Evolutionary conservation across 129 eudicot genomes (phyloP), one percentile per base, ranked within the genome.

Genomic region (Pittosporum tobira): DNA sequence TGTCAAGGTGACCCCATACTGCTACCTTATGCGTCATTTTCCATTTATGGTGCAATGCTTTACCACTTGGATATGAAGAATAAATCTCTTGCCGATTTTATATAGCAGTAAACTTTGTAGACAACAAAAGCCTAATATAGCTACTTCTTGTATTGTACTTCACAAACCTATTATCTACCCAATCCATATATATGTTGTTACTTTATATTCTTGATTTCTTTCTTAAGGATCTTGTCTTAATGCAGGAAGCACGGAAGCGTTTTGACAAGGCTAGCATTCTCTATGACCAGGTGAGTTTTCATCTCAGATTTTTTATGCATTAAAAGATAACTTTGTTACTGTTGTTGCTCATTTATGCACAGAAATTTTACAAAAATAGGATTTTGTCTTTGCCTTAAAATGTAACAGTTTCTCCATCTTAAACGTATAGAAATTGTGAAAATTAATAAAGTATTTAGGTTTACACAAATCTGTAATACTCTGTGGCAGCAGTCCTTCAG

Each of bases 201-300:
- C 29, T 29, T 57, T 44, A 40, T 43, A n/a, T n/a, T 24, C 6
- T 46, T 21, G 37, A 45, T 34, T 59, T 46, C 26, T 38, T 26
- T 53, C 28, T 53, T 63, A 21, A 50, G 15, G 24, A 48, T 63
- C 40, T 69, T 69, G 57, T 55, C 29, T 37, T 66, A 21, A 51
- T 80, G 67, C 81, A 91, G 98, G 98, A 91, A 75, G 98, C 98
- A 66, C 81, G 98, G 19, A 91, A 83, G 66, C 90, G 94, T 59
- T 91, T 91, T 81, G 98, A 91, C 81, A 91, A 91, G 84, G 94
- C 98, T 56, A 80, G 95, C 62, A 81, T 91, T 76, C 57, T 71
- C 44, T 91, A 91, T 74, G 98, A 91, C 50, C 98, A 91, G 98
- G 98, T 86, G 23, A 31, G 57, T 62, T n/a, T n/a, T n/a, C n/a